Conservation (phyloP, 106 monocot species). For the Phalaenopsis aphrodite region DNA sequence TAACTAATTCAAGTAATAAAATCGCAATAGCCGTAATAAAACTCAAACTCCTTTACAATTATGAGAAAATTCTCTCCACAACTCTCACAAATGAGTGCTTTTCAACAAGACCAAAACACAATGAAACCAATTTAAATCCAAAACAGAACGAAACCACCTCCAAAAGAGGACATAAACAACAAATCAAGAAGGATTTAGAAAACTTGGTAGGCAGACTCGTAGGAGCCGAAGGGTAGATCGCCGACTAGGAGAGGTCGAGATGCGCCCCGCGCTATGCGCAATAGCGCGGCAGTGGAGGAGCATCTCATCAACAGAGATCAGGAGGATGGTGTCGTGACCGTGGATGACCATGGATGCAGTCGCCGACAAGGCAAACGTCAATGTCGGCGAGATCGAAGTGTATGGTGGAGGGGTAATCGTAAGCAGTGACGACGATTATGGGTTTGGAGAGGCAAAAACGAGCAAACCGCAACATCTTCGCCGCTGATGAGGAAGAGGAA, state of each 20-base stretch:
- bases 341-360: conserved; percentile 99
- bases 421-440: conserved; percentile 94
- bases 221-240: conserved; percentile 93
- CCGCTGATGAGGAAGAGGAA: not conserved
- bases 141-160: not conserved
- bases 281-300: conserved; percentile 85
- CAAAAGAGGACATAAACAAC: not conserved
- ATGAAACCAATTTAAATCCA: not conserved
- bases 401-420: conserved; percentile 94
- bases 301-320: conserved; percentile 89
- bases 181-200: not conserved
- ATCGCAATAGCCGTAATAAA: too few species aligned
- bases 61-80: too few species aligned
- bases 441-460: conserved; percentile 47
- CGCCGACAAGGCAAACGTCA: conserved; percentile 86
- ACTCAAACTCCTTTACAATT: too few species aligned
- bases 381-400: conserved; percentile 76
- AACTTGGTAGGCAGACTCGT: conserved; percentile 63
- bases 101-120: too few species aligned
- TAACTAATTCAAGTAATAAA: too few species aligned
- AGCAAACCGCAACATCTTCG: conserved; percentile 14
- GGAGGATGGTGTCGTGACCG: conserved; percentile 96
- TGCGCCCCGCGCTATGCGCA: conserved; percentile 51
- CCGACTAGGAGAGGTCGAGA: conserved; percentile 74
- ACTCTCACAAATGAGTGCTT: too few species aligned